Conservation (phyloP, 2,329 filamentous ascomycete species). For the Beauveria sp. region DNA sequence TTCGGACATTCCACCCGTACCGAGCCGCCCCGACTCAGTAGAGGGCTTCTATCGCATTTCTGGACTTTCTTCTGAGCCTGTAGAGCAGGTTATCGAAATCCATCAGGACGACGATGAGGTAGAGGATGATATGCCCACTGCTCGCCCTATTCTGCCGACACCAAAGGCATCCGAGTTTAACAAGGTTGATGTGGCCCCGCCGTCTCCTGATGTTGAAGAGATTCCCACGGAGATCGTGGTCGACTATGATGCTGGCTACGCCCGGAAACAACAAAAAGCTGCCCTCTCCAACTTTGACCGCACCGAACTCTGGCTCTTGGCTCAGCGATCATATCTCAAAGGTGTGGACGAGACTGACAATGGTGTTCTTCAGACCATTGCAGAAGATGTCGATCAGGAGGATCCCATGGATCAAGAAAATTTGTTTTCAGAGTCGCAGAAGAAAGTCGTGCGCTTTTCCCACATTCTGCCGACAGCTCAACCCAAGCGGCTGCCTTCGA, state of each 20-base stretch:
- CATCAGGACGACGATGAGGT: constrained; percentile 38
- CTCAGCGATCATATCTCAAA: constrained; percentile 70
- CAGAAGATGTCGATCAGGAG: constrained; percentile 26
- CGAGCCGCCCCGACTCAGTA: constrained; percentile 28
- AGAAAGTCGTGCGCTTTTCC: constrained; percentile 73
- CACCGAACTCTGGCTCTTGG: constrained; percentile 77
- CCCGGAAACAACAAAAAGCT: constrained; percentile 61
- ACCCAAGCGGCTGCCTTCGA: constrained; percentile 43
- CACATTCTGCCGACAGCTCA: constrained; percentile 39
- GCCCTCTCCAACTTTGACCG: constrained; percentile 72
- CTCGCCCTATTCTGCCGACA: constrained; percentile 38
- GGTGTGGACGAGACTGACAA: constrained; percentile 48
- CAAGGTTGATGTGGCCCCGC: constrained; percentile 25
- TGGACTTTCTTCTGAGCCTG: constrained; percentile 35
- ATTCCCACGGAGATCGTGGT: constrained; percentile 56
- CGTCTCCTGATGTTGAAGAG: constrained; percentile 45
- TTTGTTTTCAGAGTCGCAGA: constrained; percentile 28
- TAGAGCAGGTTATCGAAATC: constrained; percentile 63
- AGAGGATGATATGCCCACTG: constrained; percentile 59
- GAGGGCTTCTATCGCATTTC: constrained; percentile 31
- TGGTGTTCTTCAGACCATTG: constrained; percentile 28
- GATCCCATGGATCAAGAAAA: constrained; percentile 15
- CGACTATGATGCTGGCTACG: constrained; percentile 70
- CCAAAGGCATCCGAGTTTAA: constrained; percentile 23
- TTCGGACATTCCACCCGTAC: constrained; percentile 28